Base-by-base conservation (phyloP, 257 asterid species). In the Paulownia fortunei region DNA sequence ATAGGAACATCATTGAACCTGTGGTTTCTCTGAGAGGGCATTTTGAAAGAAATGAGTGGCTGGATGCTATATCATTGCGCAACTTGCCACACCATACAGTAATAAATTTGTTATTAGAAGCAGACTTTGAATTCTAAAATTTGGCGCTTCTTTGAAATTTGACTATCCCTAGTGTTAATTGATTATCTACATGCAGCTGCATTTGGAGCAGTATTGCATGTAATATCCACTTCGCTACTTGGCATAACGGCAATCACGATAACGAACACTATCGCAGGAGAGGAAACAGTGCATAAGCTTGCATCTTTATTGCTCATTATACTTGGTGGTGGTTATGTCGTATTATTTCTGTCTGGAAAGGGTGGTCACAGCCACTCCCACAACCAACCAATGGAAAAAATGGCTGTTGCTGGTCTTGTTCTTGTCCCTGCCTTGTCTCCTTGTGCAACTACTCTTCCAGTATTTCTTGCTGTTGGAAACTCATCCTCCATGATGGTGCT, bases 351-450 rank as follows among this genome's bases (percentile, higher is more conserved):
- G 46, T 59, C 76, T 10, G 98, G 97, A 77, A 96, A 93, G 84
- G 98, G 98, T 13, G 91, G 98, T 78, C 99, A 93, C 80, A 88
- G 95, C 87, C 99, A 95, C 73, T 84, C 96, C 32, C 99, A 93
- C 87, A 96, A 90, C 84, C 94, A 96, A 82, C 99, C 98, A 56
- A 90, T 96, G 99, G 99, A 96, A 80, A 96, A 93, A 89, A 90
- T 93, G 98, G 99, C 98, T 1, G 98, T 96, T 76, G 98, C 99
- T 44, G 99, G 99, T 80, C 96, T 96, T 74, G 96, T 93, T 78
- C 97, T 96, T 65, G 94, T 93, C 62, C 99, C 97, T 18, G 97
- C 98, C 6, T 72, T 93, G 80, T 96, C 99, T 82, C 99, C 99
- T 73, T 96, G 98, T 79, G 98, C 99, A 61, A 96, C 99, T 79